Conservation (phyloP, 2,329 filamentous ascomycete species). For the Sarocladiaceae sp. region DNA sequence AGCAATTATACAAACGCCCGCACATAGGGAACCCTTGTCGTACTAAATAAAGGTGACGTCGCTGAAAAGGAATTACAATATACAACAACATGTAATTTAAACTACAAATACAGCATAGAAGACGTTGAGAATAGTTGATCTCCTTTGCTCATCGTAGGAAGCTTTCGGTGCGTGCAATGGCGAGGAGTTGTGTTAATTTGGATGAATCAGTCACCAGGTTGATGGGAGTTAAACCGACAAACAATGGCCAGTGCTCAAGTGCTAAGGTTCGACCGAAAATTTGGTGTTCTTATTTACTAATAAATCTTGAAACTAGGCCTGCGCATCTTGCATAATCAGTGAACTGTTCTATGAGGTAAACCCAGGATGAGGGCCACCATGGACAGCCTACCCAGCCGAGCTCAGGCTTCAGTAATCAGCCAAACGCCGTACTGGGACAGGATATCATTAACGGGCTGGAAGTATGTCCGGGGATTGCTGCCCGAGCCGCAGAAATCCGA, state of each 20-base stretch:
- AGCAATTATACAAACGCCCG: background rate
- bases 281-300: background rate
- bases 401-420: constrained; percentile 15
- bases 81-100: background rate
- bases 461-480: no score
- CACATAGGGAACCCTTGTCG: background rate
- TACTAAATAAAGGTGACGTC: background rate
- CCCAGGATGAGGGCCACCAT: background rate
- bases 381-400: background rate
- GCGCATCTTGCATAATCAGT: background rate
- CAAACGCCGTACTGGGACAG: constrained; percentile 29
- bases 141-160: background rate
- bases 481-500: no score
- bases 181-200: background rate
- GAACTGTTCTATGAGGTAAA: background rate
- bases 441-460: constrained; percentile 33
- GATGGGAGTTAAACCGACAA: background rate
- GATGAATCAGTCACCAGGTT: background rate
- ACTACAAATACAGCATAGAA: background rate
- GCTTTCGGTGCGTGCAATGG: background rate
- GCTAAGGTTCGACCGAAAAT: background rate
- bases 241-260: background rate
- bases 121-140: background rate
- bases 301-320: background rate
- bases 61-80: background rate